Conservation (phyloP, 208 protist genomes). For the Leptomonas pyrrhocoris region DNA sequence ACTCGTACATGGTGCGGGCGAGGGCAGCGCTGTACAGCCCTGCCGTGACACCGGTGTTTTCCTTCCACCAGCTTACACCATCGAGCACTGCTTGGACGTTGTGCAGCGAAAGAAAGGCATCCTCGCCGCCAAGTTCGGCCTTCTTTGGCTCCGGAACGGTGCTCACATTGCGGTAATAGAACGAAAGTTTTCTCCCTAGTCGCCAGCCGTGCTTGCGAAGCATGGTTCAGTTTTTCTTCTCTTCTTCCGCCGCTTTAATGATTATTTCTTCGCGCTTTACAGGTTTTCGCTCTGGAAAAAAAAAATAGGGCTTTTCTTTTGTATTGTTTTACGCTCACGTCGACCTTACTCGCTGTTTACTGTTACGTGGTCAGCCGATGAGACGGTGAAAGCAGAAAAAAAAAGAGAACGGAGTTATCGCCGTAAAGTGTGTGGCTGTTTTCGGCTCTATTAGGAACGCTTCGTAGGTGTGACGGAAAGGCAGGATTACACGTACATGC, state of each 20-base stretch:
- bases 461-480: too few species aligned
- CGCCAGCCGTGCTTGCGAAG: constrained; percentile 12
- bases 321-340: too few species aligned
- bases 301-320: neutral
- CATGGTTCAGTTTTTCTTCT: constrained; percentile 12
- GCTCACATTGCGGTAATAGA: constrained; percentile 51
- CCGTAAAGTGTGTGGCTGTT: too few species aligned
- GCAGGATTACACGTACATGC: too few species aligned
- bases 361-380: too few species aligned
- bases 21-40: constrained; percentile 73
- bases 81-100: constrained; percentile 68
- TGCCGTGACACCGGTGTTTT: constrained; percentile 58
- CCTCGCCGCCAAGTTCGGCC: constrained; percentile 61
- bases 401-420: too few species aligned
- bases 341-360: too few species aligned
- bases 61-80: constrained; percentile 79
- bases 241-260: too few species aligned
- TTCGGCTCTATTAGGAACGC: too few species aligned
- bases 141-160: constrained; percentile 43
- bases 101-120: constrained; percentile 64
- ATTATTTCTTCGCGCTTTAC: too few species aligned
- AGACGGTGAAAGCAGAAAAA: too few species aligned
- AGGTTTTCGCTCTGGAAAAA: neutral
- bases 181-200: constrained; percentile 35
- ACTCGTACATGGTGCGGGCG: constrained; percentile 63